Evolutionary conservation across 108 stramenopile species (phyloP).

Genomic region (Aurantiochytrium sp.): DNA sequence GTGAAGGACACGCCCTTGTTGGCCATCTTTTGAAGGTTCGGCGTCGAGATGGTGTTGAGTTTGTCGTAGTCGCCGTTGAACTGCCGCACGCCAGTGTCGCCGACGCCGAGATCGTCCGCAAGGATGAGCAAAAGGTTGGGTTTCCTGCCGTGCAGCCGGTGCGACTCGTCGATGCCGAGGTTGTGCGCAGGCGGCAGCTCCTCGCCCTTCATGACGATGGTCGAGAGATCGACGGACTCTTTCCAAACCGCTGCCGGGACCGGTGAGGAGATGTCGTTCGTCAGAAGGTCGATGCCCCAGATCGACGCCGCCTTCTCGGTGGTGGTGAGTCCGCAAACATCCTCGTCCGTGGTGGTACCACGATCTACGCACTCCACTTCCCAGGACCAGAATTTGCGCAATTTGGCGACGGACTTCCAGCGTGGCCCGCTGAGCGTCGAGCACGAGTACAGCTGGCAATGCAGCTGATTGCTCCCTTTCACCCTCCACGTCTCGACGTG

Average conservation of each 20-base stretch:
- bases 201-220: neutral
- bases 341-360: neutral
- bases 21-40: conserved; percentile 33
- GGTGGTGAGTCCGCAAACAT: neutral
- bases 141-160: neutral
- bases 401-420: neutral
- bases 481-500: neutral
- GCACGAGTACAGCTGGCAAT: neutral
- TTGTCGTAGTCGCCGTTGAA: neutral
- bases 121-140: conserved; percentile 33
- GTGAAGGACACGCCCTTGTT: conserved; percentile 9
- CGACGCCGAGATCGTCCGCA: conserved; percentile 34
- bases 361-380: no score
- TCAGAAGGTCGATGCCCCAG: neutral
- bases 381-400: neutral
- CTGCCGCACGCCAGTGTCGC: conserved; percentile 4
- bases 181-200: neutral
- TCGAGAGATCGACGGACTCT: neutral
- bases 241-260: neutral
- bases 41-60: neutral
- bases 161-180: neutral
- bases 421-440: neutral
- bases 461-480: neutral
- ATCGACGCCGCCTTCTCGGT: neutral
- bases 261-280: neutral